These are phyloP conservation scores for Gloeophyllum trabeum DNA, from an alignment of 768 basidiomycete genomes.

Conservation along the genomic window DNA sequence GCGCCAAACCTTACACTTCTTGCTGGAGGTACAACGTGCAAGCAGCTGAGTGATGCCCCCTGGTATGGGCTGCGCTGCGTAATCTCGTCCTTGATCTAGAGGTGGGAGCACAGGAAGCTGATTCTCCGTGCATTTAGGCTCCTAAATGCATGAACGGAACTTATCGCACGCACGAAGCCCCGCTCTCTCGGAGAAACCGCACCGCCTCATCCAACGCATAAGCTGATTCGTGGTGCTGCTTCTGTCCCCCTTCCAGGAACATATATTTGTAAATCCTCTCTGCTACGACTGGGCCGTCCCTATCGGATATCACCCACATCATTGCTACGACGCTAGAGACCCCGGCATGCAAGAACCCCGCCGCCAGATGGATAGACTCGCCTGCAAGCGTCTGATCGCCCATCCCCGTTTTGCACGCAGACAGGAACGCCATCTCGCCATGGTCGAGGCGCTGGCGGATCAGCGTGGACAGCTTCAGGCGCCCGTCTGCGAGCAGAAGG, in stretches of 20 bases:
- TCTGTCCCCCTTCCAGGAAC: background rate
- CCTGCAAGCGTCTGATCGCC: conserved; percentile 2
- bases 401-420: conserved; percentile 9
- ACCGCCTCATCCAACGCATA: background rate
- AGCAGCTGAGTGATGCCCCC: no score
- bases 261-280: background rate
- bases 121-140: no score
- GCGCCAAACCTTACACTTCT: no score
- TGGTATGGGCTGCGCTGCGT: no score
- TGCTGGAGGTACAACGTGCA: no score
- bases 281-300: background rate
- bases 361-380: conserved; percentile 6
- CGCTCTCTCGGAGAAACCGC: background rate
- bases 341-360: conserved; percentile 2
- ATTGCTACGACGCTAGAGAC: conserved; percentile 4
- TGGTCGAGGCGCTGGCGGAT: background rate
- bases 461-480: conserved; percentile 4
- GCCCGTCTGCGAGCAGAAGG: conserved; percentile 6
- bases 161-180: background rate
- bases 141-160: background rate
- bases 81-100: no score
- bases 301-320: conserved; percentile 1
- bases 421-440: conserved; percentile 10
- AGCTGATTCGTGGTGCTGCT: background rate
- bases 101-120: no score